Percentiles rank a stretch among this genome's conserved stretches.
These are phyloP conservation scores for Psilocybe tampanensis DNA, from an alignment of 768 basidiomycete species.

Conservation along the genomic window DNA sequence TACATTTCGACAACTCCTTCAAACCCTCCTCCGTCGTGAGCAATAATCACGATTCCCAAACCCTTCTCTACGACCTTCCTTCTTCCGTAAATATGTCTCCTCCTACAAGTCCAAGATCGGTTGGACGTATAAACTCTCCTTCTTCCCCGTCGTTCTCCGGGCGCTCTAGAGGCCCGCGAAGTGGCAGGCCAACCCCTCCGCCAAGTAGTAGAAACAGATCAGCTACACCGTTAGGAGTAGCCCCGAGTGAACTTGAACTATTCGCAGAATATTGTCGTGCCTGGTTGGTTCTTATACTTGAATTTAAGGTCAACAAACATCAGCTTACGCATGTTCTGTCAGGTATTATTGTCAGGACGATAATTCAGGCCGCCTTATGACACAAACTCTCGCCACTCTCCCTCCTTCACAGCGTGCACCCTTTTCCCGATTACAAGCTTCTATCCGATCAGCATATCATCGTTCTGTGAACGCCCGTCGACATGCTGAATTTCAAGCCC, in stretches of 20 bases:
- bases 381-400: conserved; percentile 77
- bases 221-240: conserved; percentile 66
- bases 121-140: conserved; percentile 48
- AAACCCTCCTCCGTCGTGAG: conserved; percentile 43
- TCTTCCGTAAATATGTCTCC: conserved; percentile 59
- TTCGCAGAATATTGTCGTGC: conserved; percentile 79
- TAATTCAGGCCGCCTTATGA: conserved; percentile 76
- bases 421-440: conserved; percentile 84
- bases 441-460: conserved; percentile 85
- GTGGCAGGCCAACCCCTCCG: conserved; percentile 58
- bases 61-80: conserved; percentile 79
- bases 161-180: conserved; percentile 51
- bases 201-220: conserved; percentile 65
- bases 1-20: conserved; percentile 54
- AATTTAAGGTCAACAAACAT: neutral
- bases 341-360: conserved; percentile 90
- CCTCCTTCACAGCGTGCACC: conserved; percentile 85
- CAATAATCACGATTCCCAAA: conserved; percentile 50
- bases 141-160: conserved; percentile 57
- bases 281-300: conserved; percentile 53
- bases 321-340: neutral
- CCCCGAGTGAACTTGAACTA: conserved; percentile 70
- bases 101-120: conserved; percentile 54
- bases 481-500: conserved; percentile 85
- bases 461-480: conserved; percentile 75